Base-by-base conservation (phyloP, 345 rosid species). In the Corchorus capsularis region DNA sequence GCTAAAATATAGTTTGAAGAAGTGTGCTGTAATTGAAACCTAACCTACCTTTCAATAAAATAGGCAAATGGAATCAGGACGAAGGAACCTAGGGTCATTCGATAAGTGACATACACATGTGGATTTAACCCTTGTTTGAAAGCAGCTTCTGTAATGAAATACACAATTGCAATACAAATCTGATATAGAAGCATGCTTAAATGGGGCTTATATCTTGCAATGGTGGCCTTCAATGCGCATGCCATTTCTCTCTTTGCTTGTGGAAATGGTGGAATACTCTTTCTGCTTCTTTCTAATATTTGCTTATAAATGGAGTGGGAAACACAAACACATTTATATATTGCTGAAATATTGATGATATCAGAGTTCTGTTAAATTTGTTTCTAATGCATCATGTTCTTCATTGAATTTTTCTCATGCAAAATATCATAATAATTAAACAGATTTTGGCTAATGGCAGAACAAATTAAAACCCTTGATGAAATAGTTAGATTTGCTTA, bases 61-160 rank as follows among this genome's bases (percentile, higher is more conserved):
- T 77, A 89, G 60, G 95, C 95, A 56, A 90, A 85, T 75, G 34
- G 78, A 27, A 87, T 69, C 84, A 86, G 71, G 9, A 82, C 54
- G 7, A 86, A 45, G 50, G 87, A 82, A 0, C 83, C 84, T 19
- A 85, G 86, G 5, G 82, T 67, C 59, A 84, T 86, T 17, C 96
- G 83, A 47, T 91, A 91, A 71, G 93, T 88, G 19, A 91, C 19
- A 78, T 84, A 89, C 62, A 91, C 88, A 69, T 88, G 86, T 63
- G 96, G 93, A 75, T 89, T 89, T 87, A 91, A 75, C 17, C 96
- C 93, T 71, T 85, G 89, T 12, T 86, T 82, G 86, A 89, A 89
- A 57, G 96, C 85, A 54, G 91, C 93, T 80, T 91, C 91, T 0
- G 90, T 79, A 62, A 88, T 83, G 75, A 89, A 82, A 79, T 89